Evolutionary conservation across 306 rosid genomes (phyloP).

Genomic region (Fragaria iinumae): DNA sequence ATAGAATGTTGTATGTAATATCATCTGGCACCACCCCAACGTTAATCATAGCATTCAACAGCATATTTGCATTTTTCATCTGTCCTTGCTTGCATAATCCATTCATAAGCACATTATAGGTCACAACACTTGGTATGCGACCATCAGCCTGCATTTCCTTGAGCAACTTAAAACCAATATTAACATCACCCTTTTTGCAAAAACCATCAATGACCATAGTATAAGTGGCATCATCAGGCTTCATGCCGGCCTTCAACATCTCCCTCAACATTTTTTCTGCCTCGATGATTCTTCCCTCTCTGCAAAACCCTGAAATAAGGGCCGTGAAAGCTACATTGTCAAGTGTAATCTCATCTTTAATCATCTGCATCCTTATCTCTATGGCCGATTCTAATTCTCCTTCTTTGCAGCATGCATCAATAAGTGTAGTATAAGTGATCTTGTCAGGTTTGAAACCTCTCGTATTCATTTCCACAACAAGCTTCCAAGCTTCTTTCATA

Average conservation of each 20-base stretch:
- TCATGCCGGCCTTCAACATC: conserved; percentile 64
- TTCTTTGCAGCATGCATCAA: conserved; percentile 84
- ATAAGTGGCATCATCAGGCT: conserved; percentile 66
- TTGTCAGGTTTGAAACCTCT: conserved; percentile 65
- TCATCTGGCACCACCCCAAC: conserved; percentile 81
- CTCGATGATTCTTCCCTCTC: conserved; percentile 58
- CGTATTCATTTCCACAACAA: conserved; percentile 54
- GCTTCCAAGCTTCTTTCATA: conserved; percentile 55
- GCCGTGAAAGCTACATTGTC: conserved; percentile 77
- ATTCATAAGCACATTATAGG: conserved; percentile 86
- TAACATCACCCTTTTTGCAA: conserved; percentile 73
- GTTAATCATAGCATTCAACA: conserved; percentile 81
- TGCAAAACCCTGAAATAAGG: conserved; percentile 68
- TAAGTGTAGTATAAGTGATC: conserved; percentile 73
- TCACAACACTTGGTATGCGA: conserved; percentile 58
- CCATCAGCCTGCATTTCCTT: conserved; percentile 73
- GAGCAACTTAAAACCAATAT: conserved; percentile 66
- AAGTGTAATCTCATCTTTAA: conserved; percentile 50
- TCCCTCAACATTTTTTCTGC: conserved; percentile 66
- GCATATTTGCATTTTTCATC: conserved; percentile 86
- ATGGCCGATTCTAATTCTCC: conserved; percentile 69
- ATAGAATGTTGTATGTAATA: conserved; percentile 73
- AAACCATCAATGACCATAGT: conserved; percentile 77
- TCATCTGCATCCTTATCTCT: conserved; percentile 55
- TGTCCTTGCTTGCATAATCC: conserved; percentile 89